Evolutionary conservation across 2,329 filamentous ascomycete genomes (phyloP), one percentile per base, ranked within the genome.

Genomic region (Monilinia polystroma): DNA sequence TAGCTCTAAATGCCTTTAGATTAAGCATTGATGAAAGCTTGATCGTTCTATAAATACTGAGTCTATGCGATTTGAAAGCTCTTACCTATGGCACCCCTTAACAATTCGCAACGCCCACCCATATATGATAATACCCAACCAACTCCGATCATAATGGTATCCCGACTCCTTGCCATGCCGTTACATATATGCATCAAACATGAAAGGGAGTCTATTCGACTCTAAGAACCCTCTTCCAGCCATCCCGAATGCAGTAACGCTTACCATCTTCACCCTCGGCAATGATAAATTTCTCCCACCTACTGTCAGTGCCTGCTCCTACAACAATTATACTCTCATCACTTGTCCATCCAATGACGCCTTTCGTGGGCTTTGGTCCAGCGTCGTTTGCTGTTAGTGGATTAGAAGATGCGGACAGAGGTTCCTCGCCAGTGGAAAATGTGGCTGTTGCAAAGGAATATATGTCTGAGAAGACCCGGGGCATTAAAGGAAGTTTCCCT

Each of bases 221-320:
- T 59, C 81, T 84, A 63, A 93, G 79, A 79, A 93, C 95, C 73
- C 87, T 84, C 78, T 92, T 94, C 92, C 92, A 96, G 2, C 90
- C 91, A 74, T 93, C 89, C 70, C 90, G 83, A 41, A 87, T 79
- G 69, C 90, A 86, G 63, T 85, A 81, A 55, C 87, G 83, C 71
- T 85, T 87, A 12, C 91, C 90, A 69, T 90, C 87, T 29, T 88
- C 84, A 18, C 84, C 85, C 66, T 89, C 84, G n/a, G 83, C 83
- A 63, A 96, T 81, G 26, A 88, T 81, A 73, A 96, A 97, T 69
- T 90, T 93, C 80, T 97, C 93, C 92, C 93, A 97, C 62, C 90
- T 84, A 20, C 90, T 90, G 75, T 95, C 91, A 68, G 85, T 83
- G 0, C 93, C 93, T 0, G 91, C 90, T 4, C 93, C 90, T 60